Conservation (phyloP, 768 basidiomycete species). For the Hortiboletus campestris region DNA sequence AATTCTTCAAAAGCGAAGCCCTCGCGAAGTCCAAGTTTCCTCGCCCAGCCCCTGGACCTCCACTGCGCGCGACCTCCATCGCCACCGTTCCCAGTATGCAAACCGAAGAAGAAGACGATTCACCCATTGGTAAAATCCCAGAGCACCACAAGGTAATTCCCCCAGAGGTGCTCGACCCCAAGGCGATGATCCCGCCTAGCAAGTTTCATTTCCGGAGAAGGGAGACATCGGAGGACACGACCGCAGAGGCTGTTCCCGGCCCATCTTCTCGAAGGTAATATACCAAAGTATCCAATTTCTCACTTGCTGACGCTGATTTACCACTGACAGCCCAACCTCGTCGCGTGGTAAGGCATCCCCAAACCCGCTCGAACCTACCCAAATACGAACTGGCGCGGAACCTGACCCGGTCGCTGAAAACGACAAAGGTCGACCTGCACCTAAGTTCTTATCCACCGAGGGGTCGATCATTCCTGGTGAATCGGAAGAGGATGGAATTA, state of each 20-base stretch:
- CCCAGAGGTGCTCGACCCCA: slow-evolving; percentile 77
- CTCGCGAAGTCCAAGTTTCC: slow-evolving; percentile 78
- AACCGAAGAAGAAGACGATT: slow-evolving; percentile 32
- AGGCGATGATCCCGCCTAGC: slow-evolving; percentile 79
- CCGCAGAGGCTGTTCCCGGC: not conserved
- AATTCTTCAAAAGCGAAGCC: slow-evolving; percentile 84
- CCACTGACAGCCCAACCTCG: slow-evolving; percentile 10
- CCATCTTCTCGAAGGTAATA: slow-evolving; percentile 23
- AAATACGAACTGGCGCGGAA: slow-evolving; percentile 14
- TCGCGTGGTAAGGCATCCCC: slow-evolving; percentile 19
- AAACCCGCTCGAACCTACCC: slow-evolving; percentile 10
- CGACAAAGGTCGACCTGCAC: slow-evolving; percentile 11
- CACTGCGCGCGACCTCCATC: slow-evolving; percentile 10
- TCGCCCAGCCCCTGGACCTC: slow-evolving; percentile 36
- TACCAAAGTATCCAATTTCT: not conserved
- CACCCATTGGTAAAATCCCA: slow-evolving; percentile 49
- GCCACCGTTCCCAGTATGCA: slow-evolving; percentile 15
- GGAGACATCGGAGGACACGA: slow-evolving; percentile 19
- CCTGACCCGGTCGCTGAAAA: slow-evolving; percentile 6
- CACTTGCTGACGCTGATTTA: not conserved
- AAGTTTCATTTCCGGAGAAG: slow-evolving; percentile 67
- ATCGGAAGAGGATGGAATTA: slow-evolving; percentile 76
- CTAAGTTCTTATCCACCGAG: slow-evolving; percentile 44
- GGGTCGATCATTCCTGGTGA: slow-evolving; percentile 78
- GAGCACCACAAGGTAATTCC: slow-evolving; percentile 73